phyloP scores from a whole-genome alignment of 345 rosid genomes.

The sweet orange (Citrus sinensis) region DNA sequence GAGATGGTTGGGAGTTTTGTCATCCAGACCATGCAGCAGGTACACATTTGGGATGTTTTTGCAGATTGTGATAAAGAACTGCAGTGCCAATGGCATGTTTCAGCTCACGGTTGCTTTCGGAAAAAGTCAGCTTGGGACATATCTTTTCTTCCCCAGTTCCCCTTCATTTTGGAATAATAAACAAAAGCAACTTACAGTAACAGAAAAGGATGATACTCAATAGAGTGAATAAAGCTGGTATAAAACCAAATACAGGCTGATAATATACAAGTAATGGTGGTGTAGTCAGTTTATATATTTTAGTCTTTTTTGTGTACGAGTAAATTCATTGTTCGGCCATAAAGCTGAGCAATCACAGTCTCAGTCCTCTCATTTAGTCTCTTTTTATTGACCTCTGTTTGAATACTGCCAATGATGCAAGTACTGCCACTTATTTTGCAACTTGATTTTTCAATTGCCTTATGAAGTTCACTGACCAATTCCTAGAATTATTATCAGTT shows the following conservation, averaged over 20 bases:
- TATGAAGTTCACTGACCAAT: not conserved
- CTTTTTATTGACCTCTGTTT: not conserved
- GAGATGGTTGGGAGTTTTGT: slow-evolving; percentile 98
- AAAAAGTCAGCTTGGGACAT: not conserved
- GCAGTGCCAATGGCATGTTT: not conserved
- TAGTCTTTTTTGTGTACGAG: not conserved
- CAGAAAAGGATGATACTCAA: not conserved
- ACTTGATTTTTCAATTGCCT: not conserved
- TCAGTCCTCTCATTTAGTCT: not conserved
- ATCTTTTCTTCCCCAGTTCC: not conserved
- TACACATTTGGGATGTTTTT: slow-evolving; percentile 27
- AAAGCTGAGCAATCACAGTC: not conserved
- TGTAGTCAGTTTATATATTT: not conserved
- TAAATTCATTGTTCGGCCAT: not conserved
- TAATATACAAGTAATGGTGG: not conserved
- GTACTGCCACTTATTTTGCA: not conserved
- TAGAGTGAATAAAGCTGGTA: not conserved
- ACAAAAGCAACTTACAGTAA: not conserved
- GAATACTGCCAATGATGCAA: not conserved
- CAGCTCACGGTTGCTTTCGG: not conserved
- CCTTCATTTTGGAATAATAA: not conserved
- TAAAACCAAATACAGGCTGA: not conserved
- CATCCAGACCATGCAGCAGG: slow-evolving; percentile 87
- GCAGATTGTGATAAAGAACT: not conserved
- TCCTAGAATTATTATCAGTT: not conserved